Evolutionary conservation across 2,329 filamentous ascomycete genomes (phyloP).

Genomic region (Botrytis medusae): DNA sequence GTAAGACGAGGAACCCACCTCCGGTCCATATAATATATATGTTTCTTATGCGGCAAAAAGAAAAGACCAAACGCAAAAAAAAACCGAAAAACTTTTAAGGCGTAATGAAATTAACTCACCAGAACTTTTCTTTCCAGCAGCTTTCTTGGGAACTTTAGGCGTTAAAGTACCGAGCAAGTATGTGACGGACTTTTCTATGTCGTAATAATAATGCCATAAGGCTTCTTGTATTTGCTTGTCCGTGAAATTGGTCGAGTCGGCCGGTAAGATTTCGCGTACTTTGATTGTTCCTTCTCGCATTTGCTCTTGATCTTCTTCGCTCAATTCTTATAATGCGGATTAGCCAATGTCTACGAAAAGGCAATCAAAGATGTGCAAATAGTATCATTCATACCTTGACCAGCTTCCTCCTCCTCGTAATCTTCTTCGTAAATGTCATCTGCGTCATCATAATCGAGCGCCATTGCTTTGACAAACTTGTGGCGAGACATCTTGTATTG

Average conservation of each 20-base stretch:
- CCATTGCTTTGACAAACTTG: constrained; percentile 42
- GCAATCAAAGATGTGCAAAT: background rate
- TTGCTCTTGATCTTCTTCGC: constrained; percentile 46
- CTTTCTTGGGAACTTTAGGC: constrained; percentile 35
- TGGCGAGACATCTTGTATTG: constrained; percentile 43
- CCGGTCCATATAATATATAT: constrained; percentile 18
- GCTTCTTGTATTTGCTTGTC: constrained; percentile 81
- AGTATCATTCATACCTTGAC: constrained; percentile 29
- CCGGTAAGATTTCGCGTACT: constrained; percentile 65
- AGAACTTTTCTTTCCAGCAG: constrained; percentile 38
- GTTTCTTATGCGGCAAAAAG: background rate
- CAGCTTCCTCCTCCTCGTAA: constrained; percentile 43
- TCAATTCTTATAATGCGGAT: constrained; percentile 33
- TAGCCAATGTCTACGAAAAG: constrained; percentile 1
- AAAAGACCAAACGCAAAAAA: background rate
- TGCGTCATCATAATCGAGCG: constrained; percentile 49
- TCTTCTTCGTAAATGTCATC: constrained; percentile 44
- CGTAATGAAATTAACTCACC: constrained; percentile 37
- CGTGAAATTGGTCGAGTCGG: constrained; percentile 51
- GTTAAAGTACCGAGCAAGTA: constrained; percentile 66
- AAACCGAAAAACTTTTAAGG: background rate
- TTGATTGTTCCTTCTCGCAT: constrained; percentile 66
- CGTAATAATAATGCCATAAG: constrained; percentile 95
- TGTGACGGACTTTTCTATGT: constrained; percentile 78
- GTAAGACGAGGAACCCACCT: constrained; percentile 35